Base-by-base conservation (phyloP, 1,284 basidiomycete species). In the Exsudoporus floridanus region DNA sequence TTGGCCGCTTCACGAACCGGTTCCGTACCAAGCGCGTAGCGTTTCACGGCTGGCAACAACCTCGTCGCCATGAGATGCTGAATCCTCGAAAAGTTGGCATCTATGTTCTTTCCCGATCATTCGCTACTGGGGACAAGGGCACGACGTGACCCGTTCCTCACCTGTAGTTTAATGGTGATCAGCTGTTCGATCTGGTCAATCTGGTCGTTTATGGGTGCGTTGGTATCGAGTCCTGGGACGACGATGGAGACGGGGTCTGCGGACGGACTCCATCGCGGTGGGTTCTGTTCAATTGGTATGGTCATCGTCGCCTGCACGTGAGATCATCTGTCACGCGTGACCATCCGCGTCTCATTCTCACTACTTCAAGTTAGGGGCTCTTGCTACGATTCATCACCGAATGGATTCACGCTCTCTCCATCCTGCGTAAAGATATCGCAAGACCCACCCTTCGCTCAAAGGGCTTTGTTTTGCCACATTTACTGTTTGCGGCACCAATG, bases 131-230 rank as follows among this genome's bases (percentile, higher is more conserved):
- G 44, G 46, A 47, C n/a, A 12, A 5, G 25, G 10, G 13, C 14
- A 23, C 10, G 16, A 8, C 14, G 40, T 33, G 40, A 31, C 33
- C 44, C 5, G 42, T 18, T 43, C 50, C 57, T 50, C 50, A 88
- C 89, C 81, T 91, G 88, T 27, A 92, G 74, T 64, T 88, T 89
- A 45, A 96, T 79, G 1, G 94, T 97, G 62, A 97, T 97, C 61
- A 96, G 79, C 69, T 96, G 94, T 72, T 98, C 94, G 55, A 97
- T 92, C 73, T 95, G 92, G 68, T 97, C 93, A 52, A 94, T 88
- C 77, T 94, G 88, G 68, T 92, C 90, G 42, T 82, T 80, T 33
- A 90, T 78, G 25, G 92, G 80, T 13, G 90, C 85, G 9, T 75
- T 77, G 1, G 83, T 84, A 62, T 92, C 87, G 46, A 94, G 79